Percentiles rank a stretch among this genome's conserved stretches.
Conservation (phyloP, 2,329 filamentous ascomycete genomes). For the Fusarium hainanense region DNA sequence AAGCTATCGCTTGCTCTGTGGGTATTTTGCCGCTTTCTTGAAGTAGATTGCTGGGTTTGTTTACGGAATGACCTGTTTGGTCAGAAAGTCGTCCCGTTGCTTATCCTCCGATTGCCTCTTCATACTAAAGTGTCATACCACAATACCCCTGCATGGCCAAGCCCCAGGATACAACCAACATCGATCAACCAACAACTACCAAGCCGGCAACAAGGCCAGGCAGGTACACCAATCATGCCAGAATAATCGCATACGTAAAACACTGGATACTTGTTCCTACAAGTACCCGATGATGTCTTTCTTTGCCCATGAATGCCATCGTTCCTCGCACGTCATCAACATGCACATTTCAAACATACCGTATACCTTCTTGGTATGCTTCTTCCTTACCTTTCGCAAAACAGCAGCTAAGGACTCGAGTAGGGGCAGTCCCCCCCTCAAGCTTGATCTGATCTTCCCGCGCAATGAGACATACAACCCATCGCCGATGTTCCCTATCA, state of each 20-base stretch:
- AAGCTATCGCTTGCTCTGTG: no score
- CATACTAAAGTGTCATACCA: not conserved
- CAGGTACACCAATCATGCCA: not conserved
- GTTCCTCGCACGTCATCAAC: not conserved
- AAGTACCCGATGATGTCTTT: not conserved
- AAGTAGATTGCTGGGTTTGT: no score
- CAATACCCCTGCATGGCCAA: not conserved
- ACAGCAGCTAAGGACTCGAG: not conserved
- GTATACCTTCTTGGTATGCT: not conserved
- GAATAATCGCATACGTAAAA: not conserved
- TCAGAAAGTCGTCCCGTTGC: no score
- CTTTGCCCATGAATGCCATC: not conserved
- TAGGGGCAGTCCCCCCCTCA: not conserved
- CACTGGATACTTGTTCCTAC: not conserved
- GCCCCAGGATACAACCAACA: not conserved
- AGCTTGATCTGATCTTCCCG: not conserved
- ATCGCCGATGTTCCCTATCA: not conserved
- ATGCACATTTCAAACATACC: not conserved
- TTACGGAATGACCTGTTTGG: not conserved
- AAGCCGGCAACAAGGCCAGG: not conserved
- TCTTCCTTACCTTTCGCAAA: not conserved
- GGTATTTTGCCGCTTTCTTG: no score
- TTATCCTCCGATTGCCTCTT: not conserved
- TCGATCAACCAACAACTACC: not conserved
- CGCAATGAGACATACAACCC: not conserved